Evolutionary conservation across 495 filamentous ascomycete genomes (phyloP).

Genomic region (Penicillium mononematosum): DNA sequence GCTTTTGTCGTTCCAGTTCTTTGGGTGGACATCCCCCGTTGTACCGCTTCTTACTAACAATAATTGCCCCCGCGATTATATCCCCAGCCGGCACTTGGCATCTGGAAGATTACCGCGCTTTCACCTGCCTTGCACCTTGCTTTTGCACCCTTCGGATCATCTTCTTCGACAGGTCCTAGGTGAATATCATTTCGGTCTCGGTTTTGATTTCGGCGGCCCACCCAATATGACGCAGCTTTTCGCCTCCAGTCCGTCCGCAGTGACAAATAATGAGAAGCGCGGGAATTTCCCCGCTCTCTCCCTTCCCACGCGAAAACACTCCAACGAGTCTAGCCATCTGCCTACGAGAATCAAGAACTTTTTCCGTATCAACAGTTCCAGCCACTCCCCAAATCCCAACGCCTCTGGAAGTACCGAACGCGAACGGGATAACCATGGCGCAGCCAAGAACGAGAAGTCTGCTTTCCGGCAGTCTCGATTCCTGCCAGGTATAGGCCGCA

Average conservation of each 20-base stretch:
- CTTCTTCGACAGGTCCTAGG: conserved; percentile 6
- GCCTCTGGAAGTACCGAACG: conserved; percentile 41
- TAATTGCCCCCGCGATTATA: conserved; percentile 16
- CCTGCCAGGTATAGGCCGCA: conserved; percentile 73
- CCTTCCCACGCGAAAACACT: conserved; percentile 50
- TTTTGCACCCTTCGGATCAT: conserved; percentile 7
- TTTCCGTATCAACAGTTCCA: conserved; percentile 86
- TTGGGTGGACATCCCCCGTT: conserved; percentile 29
- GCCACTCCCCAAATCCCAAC: conserved; percentile 45
- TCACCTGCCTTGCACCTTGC: conserved; percentile 13
- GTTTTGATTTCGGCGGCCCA: conserved; percentile 1
- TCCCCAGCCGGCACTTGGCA: conserved; percentile 21
- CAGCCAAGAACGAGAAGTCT: conserved; percentile 58
- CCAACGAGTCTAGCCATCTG: conserved; percentile 60
- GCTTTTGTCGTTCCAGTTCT: conserved; percentile 16
- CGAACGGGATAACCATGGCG: conserved; percentile 35
- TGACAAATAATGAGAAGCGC: conserved; percentile 47
- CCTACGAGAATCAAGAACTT: conserved; percentile 93
- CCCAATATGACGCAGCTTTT: conserved; percentile 49
- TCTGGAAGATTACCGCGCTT: conserved; percentile 12
- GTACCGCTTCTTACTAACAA: conserved; percentile 15
- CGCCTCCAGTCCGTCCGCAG: conserved; percentile 42
- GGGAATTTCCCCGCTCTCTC: conserved; percentile 47
- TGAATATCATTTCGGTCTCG: background rate
- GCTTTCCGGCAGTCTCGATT: conserved; percentile 80